These are phyloP conservation scores for Geotrichum australiense DNA, from an alignment of 1,139 yeast genomes.

Conservation along the genomic window DNA sequence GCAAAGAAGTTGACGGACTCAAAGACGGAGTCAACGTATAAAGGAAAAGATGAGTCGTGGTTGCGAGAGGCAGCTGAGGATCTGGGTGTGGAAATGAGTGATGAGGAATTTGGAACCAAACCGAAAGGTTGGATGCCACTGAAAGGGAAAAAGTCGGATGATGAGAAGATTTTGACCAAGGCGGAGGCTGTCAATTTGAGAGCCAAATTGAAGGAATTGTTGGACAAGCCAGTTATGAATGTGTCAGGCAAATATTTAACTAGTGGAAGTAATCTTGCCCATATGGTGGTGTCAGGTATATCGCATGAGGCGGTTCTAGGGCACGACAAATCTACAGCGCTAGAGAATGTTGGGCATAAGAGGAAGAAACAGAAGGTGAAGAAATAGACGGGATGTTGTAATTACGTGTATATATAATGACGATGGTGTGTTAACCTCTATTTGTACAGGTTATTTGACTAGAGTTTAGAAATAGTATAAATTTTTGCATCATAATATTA, in stretches of 20 bases:
- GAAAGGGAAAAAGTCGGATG: slow-evolving; percentile 37
- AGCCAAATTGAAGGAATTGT: slow-evolving; percentile 49
- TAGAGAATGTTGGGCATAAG: slow-evolving; percentile 46
- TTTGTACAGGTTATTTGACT: no score
- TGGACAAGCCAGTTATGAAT: slow-evolving; percentile 45
- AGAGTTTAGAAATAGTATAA: no score
- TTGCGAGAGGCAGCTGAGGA: slow-evolving; percentile 88
- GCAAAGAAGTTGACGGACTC: slow-evolving; percentile 74
- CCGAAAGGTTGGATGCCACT: slow-evolving; percentile 18
- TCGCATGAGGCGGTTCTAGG: slow-evolving; percentile 70
- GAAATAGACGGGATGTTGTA: slow-evolving; percentile 14
- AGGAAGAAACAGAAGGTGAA: slow-evolving; percentile 27
- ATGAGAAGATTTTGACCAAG: slow-evolving; percentile 31
- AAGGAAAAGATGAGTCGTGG: slow-evolving; percentile 74
- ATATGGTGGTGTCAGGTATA: slow-evolving; percentile 64
- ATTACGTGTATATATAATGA: no score
- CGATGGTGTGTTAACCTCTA: no score
- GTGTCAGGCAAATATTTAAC: slow-evolving; percentile 58
- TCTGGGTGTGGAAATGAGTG: slow-evolving; percentile 49
- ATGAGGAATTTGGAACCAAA: slow-evolving; percentile 47
- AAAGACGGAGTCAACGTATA: slow-evolving; percentile 50
- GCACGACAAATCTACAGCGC: slow-evolving; percentile 59
- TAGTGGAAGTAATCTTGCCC: slow-evolving; percentile 84
- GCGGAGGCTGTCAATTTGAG: slow-evolving; percentile 45
- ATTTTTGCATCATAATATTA: no score